Percentiles rank a stretch among this genome's conserved stretches.
These are phyloP conservation scores for Euphrasia arctica DNA, from an alignment of 305 asterid genomes.

Conservation along the genomic window DNA sequence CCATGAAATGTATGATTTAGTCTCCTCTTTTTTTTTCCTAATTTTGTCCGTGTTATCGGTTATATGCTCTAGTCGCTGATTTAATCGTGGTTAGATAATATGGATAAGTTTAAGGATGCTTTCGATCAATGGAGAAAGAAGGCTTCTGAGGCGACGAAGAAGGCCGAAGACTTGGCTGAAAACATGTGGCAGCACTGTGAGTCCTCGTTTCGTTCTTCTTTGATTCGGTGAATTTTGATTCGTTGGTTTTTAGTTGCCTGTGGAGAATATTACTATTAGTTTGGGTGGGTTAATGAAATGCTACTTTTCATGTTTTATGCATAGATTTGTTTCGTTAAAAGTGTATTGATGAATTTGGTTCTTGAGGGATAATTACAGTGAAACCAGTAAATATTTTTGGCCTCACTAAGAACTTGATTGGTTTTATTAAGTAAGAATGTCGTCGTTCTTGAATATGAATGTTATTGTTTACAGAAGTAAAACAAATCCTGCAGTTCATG, in stretches of 20 bases:
- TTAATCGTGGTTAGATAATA: conserved; percentile 37
- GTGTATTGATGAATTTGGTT: not conserved
- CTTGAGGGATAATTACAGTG: not conserved
- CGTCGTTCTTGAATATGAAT: too few relatives aligned
- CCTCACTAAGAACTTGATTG: not conserved
- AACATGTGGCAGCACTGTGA: conserved; percentile 97
- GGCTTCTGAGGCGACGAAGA: conserved; percentile 86
- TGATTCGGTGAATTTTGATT: not conserved
- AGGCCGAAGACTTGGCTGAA: conserved; percentile 85
- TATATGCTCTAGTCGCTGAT: not conserved
- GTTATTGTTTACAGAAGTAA: too few relatives aligned
- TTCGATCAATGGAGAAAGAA: conserved; percentile 78
- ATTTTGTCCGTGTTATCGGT: not conserved
- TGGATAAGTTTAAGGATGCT: conserved; percentile 74
- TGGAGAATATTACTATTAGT: not conserved
- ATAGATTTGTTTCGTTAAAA: not conserved
- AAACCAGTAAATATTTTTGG: not conserved
- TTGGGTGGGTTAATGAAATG: too few relatives aligned
- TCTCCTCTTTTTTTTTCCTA: not conserved
- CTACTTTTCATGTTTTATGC: not conserved
- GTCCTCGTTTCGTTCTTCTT: conserved; percentile 26
- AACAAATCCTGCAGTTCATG: too few relatives aligned
- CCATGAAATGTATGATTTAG: not conserved
- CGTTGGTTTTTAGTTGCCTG: not conserved
- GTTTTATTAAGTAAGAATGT: too few relatives aligned